Conservation (phyloP, 2,329 filamentous ascomycete genomes). For the Ascochyta fabae region DNA sequence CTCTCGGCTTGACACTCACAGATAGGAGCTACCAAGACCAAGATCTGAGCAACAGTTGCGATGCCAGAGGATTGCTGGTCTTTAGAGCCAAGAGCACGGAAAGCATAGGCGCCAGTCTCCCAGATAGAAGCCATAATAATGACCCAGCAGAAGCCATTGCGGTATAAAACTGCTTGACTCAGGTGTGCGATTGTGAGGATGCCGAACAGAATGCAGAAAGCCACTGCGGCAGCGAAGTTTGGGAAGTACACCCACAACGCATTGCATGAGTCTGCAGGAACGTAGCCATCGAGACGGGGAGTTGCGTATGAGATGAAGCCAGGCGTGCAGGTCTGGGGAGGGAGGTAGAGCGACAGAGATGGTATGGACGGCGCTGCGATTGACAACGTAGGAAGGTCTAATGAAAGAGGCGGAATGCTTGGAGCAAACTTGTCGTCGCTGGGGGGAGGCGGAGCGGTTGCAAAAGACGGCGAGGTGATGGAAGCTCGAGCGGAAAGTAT, state of each 20-base stretch:
- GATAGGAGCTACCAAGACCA: slow-evolving; percentile 55
- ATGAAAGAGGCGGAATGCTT: slow-evolving; percentile 19
- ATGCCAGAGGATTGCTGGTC: slow-evolving; percentile 46
- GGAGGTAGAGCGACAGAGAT: slow-evolving; percentile 16
- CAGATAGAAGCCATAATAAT: slow-evolving; percentile 53
- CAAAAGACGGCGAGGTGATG: slow-evolving; percentile 6
- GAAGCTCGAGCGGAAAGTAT: slow-evolving; percentile 9
- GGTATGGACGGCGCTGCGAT: slow-evolving; percentile 17
- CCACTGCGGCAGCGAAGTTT: slow-evolving; percentile 29
- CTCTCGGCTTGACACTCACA: slow-evolving; percentile 21
- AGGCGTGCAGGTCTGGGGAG: slow-evolving; percentile 22
- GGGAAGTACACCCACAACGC: slow-evolving; percentile 29
- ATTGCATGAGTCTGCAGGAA: slow-evolving; percentile 28
- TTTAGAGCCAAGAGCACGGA: slow-evolving; percentile 50
- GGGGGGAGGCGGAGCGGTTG: slow-evolving; percentile 11
- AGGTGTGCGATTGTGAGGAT: slow-evolving; percentile 27
- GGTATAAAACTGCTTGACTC: slow-evolving; percentile 25
- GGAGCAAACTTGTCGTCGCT: slow-evolving; percentile 16
- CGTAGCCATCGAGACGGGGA: slow-evolving; percentile 30
- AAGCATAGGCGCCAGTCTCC: slow-evolving; percentile 51
- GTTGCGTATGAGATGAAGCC: slow-evolving; percentile 23
- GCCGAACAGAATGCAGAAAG: slow-evolving; percentile 29
- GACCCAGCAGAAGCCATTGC: slow-evolving; percentile 50
- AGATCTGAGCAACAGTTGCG: slow-evolving; percentile 48
- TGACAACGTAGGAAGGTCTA: slow-evolving; percentile 19